Evolutionary conservation across 2,329 filamentous ascomycete species (phyloP).

Genomic region (Monosporascus ibericus): DNA sequence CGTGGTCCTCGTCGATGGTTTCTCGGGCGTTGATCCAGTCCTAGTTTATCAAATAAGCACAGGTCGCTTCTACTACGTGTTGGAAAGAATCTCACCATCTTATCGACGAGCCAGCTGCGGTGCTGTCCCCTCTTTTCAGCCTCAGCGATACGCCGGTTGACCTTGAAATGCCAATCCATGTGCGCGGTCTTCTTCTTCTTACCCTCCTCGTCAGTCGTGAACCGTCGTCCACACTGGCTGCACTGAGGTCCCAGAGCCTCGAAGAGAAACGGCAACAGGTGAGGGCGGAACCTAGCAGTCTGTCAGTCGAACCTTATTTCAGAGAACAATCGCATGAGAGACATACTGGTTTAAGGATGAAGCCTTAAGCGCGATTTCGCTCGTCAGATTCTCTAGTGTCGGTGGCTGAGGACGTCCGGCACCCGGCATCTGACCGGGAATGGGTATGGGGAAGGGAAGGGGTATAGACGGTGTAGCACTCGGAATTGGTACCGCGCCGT

Average conservation of each 20-base stretch:
- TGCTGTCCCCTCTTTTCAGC: conserved; percentile 81
- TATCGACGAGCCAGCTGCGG: conserved; percentile 91
- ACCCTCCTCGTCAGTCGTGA: conserved; percentile 69
- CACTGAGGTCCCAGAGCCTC: conserved; percentile 81
- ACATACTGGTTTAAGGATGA: conserved; percentile 69
- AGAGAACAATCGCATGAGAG: not conserved
- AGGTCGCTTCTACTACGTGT: not conserved
- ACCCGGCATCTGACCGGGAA: conserved; percentile 24
- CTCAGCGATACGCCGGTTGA: conserved; percentile 83
- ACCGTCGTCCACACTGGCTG: conserved; percentile 84
- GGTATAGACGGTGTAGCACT: conserved; percentile 28
- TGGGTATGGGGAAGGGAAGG: conserved; percentile 30
- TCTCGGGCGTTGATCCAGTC: conserved; percentile 90
- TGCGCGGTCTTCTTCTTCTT: conserved; percentile 83
- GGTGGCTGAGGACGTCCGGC: conserved; percentile 22
- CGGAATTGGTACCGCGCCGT: conserved; percentile 28
- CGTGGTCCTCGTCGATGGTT: conserved; percentile 60
- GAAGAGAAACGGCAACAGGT: conserved; percentile 69
- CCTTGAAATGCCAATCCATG: conserved; percentile 97
- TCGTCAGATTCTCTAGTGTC: conserved; percentile 29
- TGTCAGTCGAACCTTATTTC: conserved; percentile 11
- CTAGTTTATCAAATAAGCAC: conserved; percentile 31
- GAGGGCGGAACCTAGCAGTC: conserved; percentile 58
- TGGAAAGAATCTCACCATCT: conserved; percentile 53
- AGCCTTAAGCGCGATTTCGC: conserved; percentile 55